phyloP scores from a whole-genome alignment of 148 eudicot species.

The Fagopyrum tataricum region DNA sequence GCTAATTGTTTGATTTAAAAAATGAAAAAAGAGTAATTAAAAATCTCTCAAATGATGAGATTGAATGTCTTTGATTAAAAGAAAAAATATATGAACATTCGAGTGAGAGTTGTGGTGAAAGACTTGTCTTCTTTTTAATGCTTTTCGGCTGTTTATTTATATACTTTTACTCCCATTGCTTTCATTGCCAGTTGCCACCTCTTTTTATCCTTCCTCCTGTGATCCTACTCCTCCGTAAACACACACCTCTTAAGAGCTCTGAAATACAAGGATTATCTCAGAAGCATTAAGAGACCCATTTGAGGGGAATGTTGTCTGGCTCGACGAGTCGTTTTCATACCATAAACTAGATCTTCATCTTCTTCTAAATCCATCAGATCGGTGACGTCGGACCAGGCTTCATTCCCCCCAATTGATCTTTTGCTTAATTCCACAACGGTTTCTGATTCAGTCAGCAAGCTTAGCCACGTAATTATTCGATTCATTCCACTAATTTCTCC shows the following conservation, averaged over 20 bases:
- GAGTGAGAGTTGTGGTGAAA: neutral
- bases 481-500: neutral
- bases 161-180: neutral
- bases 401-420: slow-evolving; percentile 7
- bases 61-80: no score
- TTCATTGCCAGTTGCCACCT: neutral
- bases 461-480: neutral
- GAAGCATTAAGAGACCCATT: neutral
- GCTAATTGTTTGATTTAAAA: no score
- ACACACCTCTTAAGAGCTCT: neutral
- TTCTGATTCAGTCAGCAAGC: neutral
- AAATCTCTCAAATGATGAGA: no score
- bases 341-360: neutral
- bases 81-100: neutral
- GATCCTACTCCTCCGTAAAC: neutral
- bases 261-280: neutral
- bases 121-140: neutral
- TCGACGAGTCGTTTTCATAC: slow-evolving; percentile 6
- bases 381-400: slow-evolving; percentile 17
- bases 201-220: neutral
- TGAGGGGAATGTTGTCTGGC: slow-evolving; percentile 20
- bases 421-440: neutral
- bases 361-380: neutral
- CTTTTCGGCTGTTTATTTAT: no score
- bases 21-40: no score